Base-by-base conservation (phyloP, 768 basidiomycete species). In the Roridomyces roridus region DNA sequence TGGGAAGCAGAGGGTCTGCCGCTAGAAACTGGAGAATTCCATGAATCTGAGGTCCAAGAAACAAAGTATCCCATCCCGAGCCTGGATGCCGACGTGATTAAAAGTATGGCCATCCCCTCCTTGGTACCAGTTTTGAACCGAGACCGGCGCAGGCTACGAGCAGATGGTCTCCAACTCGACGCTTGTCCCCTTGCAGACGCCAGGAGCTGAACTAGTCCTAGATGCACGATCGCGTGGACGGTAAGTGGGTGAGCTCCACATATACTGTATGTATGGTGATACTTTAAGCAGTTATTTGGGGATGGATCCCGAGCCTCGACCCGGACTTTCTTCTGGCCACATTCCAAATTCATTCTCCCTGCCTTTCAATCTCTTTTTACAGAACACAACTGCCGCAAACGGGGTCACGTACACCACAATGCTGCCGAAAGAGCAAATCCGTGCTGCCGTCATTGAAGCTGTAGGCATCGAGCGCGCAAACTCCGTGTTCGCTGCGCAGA, bases 141-240 rank as follows among this genome's bases (percentile, higher is more conserved):
- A 29, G 37, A 47, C 20, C 24, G 9, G 20, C 42, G 20, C 65
- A 96, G 93, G 76, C 57, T 97, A 96, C 67, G 85, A 91, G 48
- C 82, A 95, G 64, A 85, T 98, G 50, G 85, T 92, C 3, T 68
- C 78, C 20, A 97, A 97, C 71, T 82, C 90, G 0, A 60, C 71
- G 40, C 70, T 76, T 43, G 75, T 81, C 46, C 79, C 80, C 5
- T 70, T 76, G 3, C 70, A 69, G 14, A 74, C 80, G 44, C 68
- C 79, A 12, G 60, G 69, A 44, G 80, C 82, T 20, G 88, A 90
- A 62, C 70, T 96, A 18, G 88, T 98, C 1, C 77, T 98, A 4
- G 97, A 99, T 68, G 95, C 96, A 24, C 85, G 97, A 43, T 77
- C 94, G 10, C 77, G 75, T n/a, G 92, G 86, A 60, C 83, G 96